Base-by-base conservation (phyloP, 1,139 yeast species). In the Debaryomycetaceae sp. region DNA sequence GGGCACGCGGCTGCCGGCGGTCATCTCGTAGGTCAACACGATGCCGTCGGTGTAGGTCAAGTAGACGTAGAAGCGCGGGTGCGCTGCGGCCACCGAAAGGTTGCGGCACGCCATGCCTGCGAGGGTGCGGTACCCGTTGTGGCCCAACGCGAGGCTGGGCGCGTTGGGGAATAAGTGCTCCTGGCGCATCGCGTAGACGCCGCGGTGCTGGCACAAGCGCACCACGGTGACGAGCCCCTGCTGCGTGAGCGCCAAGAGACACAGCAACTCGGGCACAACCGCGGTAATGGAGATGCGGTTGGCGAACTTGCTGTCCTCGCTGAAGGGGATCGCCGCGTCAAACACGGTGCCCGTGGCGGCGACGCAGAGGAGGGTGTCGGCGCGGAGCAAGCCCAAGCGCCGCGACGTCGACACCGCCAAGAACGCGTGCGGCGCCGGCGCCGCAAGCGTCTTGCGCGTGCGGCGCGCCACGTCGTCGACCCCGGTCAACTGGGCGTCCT, bases 181-280 rank as follows among this genome's bases (percentile, higher is more conserved):
- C 41, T 78, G 83, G 26, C 88, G 55, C 65, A 80, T 60, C 2
- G 77, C 75, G 41, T 58, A 66, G 0, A 79, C 48, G 0, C 85
- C 85, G 18, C 78, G 51, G 45, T 66, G 66, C 30, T 65, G 61
- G 17, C 83, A 77, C 25, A 81, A 47, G 24, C 89, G 51, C 53
- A 78, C 66, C 0, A 81, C 52, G 1, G 79, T 53, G 4, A 77
- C 66, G n/a, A 69, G 49, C 0, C 88, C 86, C 31, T 69, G 68
- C 39, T 79, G 86, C 0, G 80, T 59, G 0, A 69, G 79, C 0
- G 68, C 74, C 4, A 78, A 53, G 14, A 71, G 57, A 23, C 78
- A 71, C 37, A 70, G 69, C 4, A 81, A 48, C 36, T 73, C 74
- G 0, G 81, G 80, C 2, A 81, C 65, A 4, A 75, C 42, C 16